These are phyloP conservation scores for Jacaranda mimosifolia DNA, from an alignment of 257 asterid species.

Conservation along the genomic window DNA sequence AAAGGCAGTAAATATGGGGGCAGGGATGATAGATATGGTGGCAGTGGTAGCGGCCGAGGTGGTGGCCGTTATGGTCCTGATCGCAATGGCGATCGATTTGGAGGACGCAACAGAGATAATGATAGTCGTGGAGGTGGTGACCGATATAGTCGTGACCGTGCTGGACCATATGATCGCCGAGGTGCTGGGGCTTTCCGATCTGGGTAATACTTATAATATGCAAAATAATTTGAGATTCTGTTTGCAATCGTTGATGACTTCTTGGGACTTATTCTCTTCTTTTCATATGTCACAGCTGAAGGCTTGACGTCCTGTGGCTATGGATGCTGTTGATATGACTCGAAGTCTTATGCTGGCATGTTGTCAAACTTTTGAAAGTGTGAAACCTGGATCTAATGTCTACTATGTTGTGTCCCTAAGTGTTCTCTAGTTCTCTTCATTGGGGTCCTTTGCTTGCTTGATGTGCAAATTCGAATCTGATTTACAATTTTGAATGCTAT, in stretches of 20 bases:
- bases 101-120: conserved; percentile 65
- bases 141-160: conserved; percentile 71
- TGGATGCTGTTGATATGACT: conserved; percentile 43
- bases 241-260: conserved; percentile 8
- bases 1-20: conserved; percentile 69
- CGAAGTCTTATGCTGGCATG: conserved; percentile 44
- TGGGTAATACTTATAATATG: conserved; percentile 34
- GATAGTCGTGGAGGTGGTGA: conserved; percentile 77
- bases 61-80: conserved; percentile 75
- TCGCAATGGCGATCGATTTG: conserved; percentile 66
- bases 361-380: conserved; percentile 49
- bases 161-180: conserved; percentile 91
- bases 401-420: conserved; percentile 65
- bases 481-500: conserved; percentile 63
- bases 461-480: conserved; percentile 52
- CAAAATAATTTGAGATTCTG: background rate
- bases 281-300: conserved; percentile 53
- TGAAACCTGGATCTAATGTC: conserved; percentile 61
- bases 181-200: conserved; percentile 63
- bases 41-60: conserved; percentile 59
- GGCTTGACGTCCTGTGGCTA: conserved; percentile 45
- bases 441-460: conserved; percentile 61
- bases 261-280: conserved; percentile 23
- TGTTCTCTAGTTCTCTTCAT: conserved; percentile 56
- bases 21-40: conserved; percentile 60